Base-by-base conservation (phyloP, 495 filamentous ascomycete species). In the Annulohypoxylon bovei region DNA sequence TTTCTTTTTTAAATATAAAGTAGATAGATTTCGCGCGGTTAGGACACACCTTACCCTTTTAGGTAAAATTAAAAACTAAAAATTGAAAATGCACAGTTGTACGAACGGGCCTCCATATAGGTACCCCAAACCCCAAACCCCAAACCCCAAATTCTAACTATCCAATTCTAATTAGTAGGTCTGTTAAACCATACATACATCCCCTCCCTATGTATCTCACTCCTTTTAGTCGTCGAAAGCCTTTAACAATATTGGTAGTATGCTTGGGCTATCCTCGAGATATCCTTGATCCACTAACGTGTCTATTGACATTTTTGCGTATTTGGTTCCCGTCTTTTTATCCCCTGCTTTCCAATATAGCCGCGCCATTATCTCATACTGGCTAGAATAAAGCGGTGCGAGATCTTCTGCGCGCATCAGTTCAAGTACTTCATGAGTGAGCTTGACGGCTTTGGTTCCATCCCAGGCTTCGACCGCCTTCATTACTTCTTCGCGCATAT, bases 281-380 rank as follows among this genome's bases (percentile, higher is more conserved):
- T 76, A 75, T 27, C 74, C 72, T 37, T 67, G 67, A 5, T 77
- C 76, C 5, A 58, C 71, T 30, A 82, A 54, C n/a, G 75, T 70
- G 9, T 81, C 76, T 39, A 83, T 37, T 14, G 80, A 75, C 76
- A 79, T 77, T 16, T 77, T 67, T 1, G 77, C 79, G 40, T 81
- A 80, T 40, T 76, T 70, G 6, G 71, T 73, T 4, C 77, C 82
- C 5, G 77, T 80, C 70, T 76, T 55, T 63, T 59, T 68, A 33
- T 83, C 79, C 20, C 68, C 42, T 28, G 77, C 47, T 28, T 78
- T 76, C 68, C 68, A 83, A 65, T 77, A 83, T 8, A 81, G 63
- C 18, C 80, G 67, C 39, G 78, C 79, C 52, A 83, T 62, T 46
- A 80, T 79, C 65, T 81, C 80, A 40, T 80, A 81, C 53, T 80